Base-by-base conservation (phyloP, 768 basidiomycete species). In the Suillus sp. region DNA sequence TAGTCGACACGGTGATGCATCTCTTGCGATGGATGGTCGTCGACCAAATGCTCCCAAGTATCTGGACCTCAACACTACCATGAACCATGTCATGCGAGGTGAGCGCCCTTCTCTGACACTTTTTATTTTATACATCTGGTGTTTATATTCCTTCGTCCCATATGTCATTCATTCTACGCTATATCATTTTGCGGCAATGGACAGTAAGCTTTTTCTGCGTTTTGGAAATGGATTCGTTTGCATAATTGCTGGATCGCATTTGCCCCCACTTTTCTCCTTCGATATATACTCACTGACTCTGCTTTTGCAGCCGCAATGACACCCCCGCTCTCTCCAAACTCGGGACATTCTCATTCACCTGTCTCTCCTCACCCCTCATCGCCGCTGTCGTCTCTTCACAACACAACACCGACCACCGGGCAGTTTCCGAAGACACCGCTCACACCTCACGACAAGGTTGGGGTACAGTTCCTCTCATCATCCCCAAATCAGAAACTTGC, bases 21-120 rank as follows among this genome's bases (percentile, higher is more conserved):
- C 47, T 47, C 48, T 9, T 43, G 59, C 74, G 14, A 32, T 64
- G 45, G 59, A 72, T 45, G 58, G 63, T 43, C 70, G 68, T 38
- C 70, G 79, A 18, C 69, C 74, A 14, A 79, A 80, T 66, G 68
- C 71, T 22, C 81, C 84, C 11, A 78, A 77, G 45, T 80, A 76
- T 67, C 72, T 86, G 62, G 82, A 86, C 65, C 82, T 81, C 60
- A 78, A 81, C 63, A 70, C 78, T 32, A 62, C 71, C 14, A 63
- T 76, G 70, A 51, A 57, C 51, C 66, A 66, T 55, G 68, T 68
- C 47, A 69, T 78, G 42, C 78, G 75, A 65, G 77, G 72, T 68
- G 63, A 69, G 72, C 66, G 34, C 54, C 10, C 64, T 62, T 60
- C 51, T 65, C 61, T 10, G 20, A 25, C 50, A 47, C 54, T 45